Evolutionary conservation across 306 rosid genomes (phyloP), one percentile per base, ranked within the genome.

Genomic region (Sicyos edulis): DNA sequence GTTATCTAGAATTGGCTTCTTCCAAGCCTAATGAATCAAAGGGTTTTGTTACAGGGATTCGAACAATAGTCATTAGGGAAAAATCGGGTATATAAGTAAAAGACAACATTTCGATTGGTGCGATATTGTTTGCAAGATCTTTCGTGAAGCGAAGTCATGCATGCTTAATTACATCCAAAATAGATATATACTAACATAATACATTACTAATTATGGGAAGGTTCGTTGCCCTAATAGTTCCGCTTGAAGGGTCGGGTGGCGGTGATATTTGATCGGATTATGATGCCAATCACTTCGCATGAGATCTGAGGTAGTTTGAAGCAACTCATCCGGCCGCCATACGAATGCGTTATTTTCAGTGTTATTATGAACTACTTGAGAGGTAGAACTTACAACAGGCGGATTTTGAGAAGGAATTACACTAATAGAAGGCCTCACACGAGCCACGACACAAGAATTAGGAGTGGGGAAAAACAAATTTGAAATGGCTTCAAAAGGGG

Each of bases 351-450:
- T 74, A 74, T 29, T 65, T n/a, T 65, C 26, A 56, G n/a, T 75
- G 79, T 76, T 76, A 54, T 54, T 54, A 37, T 17, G 52, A 40
- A 10, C 29, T 4, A 17, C 29, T 17, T n/a, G 15, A 9, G 50
- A 16, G 15, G 49, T 3, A 19, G 70, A 34, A 16, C 68, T 61
- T 32, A 16, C 15, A 32, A 10, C 10, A 37, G 87, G 58, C 6
- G 87, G 77, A 53, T 71, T 64, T 37, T 77, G 77, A 26, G 95
- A 82, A 14, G 80, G 91, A 70, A 85, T 13, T 0, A 58, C 84
- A 74, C 78, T 81, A 16, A 84, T 75, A 29, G 87, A 75, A 13
- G 86, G 87, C 61, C 84, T 90, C 21, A 88, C 89, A 34, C 85
- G 82, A 63, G 88, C 24, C 14, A 44, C 81, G 45, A 40, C 80